phyloP scores from a whole-genome alignment of 2,329 filamentous ascomycete genomes.

The Pseudohalonectria lignicola region DNA sequence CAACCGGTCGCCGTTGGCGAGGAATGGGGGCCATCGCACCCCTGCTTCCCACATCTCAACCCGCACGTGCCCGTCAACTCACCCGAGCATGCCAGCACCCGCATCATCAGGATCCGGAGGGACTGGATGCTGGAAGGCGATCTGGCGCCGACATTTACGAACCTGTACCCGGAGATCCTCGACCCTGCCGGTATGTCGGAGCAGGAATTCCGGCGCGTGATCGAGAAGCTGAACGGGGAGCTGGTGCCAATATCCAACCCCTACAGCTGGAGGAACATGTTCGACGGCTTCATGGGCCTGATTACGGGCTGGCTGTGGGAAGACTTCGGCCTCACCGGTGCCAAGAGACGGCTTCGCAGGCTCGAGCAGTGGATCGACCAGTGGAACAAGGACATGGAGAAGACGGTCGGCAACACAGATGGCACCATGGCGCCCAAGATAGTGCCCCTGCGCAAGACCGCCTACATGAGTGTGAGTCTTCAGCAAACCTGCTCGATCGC shows the following conservation, averaged over 20 bases:
- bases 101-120: slow-evolving; percentile 81
- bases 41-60: slow-evolving; percentile 89
- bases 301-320: slow-evolving; percentile 94
- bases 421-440: slow-evolving; percentile 10
- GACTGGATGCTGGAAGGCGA: slow-evolving; percentile 91
- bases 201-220: slow-evolving; percentile 71
- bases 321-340: slow-evolving; percentile 65
- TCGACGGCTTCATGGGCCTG: slow-evolving; percentile 71
- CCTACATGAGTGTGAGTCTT: slow-evolving; percentile 14
- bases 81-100: slow-evolving; percentile 62
- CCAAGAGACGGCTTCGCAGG: slow-evolving; percentile 58
- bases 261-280: slow-evolving; percentile 61
- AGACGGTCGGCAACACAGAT: slow-evolving; percentile 4
- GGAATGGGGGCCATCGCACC: slow-evolving; percentile 87
- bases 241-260: slow-evolving; percentile 72
- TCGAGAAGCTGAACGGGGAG: slow-evolving; percentile 72
- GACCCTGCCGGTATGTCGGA: slow-evolving; percentile 75
- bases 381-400: slow-evolving; percentile 68
- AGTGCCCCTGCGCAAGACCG: slow-evolving; percentile 12
- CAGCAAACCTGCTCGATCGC: not conserved
- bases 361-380: slow-evolving; percentile 75
- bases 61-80: slow-evolving; percentile 77
- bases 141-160: slow-evolving; percentile 84
- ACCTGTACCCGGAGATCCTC: slow-evolving; percentile 91
- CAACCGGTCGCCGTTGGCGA: slow-evolving; percentile 58